Base-by-base conservation (phyloP, 1,284 basidiomycete genomes). In the Microbotryum silenes-acaulis region DNA sequence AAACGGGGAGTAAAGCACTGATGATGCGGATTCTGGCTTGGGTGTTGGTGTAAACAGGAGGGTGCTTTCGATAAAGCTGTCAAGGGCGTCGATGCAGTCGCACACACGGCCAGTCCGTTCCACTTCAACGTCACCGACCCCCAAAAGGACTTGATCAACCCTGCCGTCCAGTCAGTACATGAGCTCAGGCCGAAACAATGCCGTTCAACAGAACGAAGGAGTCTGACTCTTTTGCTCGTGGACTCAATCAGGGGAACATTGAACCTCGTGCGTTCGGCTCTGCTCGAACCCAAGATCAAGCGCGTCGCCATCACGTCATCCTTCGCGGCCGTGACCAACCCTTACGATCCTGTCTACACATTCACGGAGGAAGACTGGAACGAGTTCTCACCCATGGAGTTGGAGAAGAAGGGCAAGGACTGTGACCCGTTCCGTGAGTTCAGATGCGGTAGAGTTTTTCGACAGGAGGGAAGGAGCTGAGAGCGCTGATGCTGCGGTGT, bases 251-350 rank as follows among this genome's bases (percentile, higher is more conserved):
- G 37, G 37, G 79, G 79, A 4, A 80, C 79, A 1, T 68, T 70
- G n/a, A 74, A 73, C 55, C 69, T 79, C 8, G 70, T 81, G 14
- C 69, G 74, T 31, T 66, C 72, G 45, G 75, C 76, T 20, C 62
- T 70, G 31, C 73, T 70, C 33, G 70, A 57, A 61, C 45, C 70
- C 31, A 67, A 64, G n/a, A 73, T 80, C 66, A 75, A 75, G 64
- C 72, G 76, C 20, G 73, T 80, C 51, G 75, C 78, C 31, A 70
- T 79, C 56, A 77, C 79, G 6, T 77, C 77, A 4, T 79, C 78
- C 0, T 77, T 77, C 55, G 78, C 76, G 2, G 69, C 73, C n/a
- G 67, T 67, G 47, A 57, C 68, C 48, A 66, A 63, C 58, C 62
- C 64, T 7, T 33, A 65, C 21, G 57, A 59, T 8, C 64, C 65